Evolutionary conservation across 75 land plant genomes (phyloP).

Genomic region (Sequoiadendron giganteum): DNA sequence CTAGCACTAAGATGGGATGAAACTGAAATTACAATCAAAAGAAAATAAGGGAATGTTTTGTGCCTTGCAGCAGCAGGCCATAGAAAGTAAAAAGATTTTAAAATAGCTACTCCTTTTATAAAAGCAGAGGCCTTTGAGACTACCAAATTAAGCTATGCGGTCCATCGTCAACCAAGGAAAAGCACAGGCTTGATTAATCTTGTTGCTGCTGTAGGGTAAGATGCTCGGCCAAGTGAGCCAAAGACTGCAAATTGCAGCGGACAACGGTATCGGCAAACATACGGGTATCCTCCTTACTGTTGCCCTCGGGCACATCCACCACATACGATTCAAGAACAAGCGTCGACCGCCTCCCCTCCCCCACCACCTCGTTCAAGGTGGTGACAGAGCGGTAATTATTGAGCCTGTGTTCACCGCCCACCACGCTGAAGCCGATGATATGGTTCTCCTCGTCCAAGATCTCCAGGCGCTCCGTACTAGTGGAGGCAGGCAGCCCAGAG

Average conservation of each 20-base stretch:
- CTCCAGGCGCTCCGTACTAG: conserved; percentile 27
- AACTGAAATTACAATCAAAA: no score
- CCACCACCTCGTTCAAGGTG: neutral
- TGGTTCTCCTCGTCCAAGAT: conserved; percentile 28
- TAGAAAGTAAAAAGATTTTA: no score
- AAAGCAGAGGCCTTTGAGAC: no score
- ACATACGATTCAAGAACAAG: conserved; percentile 70
- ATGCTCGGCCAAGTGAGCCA: conserved; percentile 42
- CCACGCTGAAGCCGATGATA: conserved; percentile 19
- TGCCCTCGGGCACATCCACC: conserved; percentile 66
- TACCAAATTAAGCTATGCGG: no score
- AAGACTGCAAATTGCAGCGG: conserved; percentile 56
- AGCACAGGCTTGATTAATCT: no score
- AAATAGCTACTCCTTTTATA: no score
- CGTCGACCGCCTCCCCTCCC: conserved; percentile 5
- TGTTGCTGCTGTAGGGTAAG: conserved; percentile 1
- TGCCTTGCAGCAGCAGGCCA: no score
- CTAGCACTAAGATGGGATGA: no score
- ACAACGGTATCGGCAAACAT: conserved; percentile 61
- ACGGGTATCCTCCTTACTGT: conserved; percentile 55
- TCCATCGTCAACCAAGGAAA: no score
- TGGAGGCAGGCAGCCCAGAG: conserved; percentile 25
- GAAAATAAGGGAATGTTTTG: no score
- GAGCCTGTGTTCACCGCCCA: conserved; percentile 34
- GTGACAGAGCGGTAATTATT: conserved; percentile 28